Conservation (phyloP, 495 filamentous ascomycete species). For the Penicillium daleae region DNA sequence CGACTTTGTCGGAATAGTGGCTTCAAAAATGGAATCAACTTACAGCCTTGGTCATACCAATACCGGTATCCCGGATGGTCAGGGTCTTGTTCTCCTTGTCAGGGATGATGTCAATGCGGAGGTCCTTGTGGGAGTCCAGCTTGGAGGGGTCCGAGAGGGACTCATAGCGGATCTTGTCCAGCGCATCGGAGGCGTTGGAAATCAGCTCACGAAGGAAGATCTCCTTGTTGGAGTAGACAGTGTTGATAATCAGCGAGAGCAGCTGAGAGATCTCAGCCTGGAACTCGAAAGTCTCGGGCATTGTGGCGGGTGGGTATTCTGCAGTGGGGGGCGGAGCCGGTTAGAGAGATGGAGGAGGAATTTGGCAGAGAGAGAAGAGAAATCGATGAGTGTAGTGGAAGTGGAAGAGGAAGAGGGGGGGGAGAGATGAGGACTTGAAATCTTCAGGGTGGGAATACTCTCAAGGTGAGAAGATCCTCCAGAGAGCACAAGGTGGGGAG, state of each 20-base stretch:
- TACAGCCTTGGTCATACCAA: conserved; percentile 99
- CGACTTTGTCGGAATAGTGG: not conserved
- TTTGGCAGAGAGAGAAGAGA: not conserved
- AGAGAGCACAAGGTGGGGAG: conserved; percentile 17
- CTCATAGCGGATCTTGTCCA: conserved; percentile 99
- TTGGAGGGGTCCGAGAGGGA: conserved; percentile 94
- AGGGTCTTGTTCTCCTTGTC: conserved; percentile 96
- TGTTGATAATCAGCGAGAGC: conserved; percentile 99
- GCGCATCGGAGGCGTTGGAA: conserved; percentile 96
- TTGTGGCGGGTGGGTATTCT: conserved; percentile 54
- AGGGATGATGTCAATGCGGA: conserved; percentile 97
- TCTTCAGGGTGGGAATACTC: not conserved
- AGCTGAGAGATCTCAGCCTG: conserved; percentile 99
- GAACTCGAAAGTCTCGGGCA: conserved; percentile 98
- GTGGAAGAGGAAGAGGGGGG: not conserved
- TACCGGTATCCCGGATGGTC: conserved; percentile 95
- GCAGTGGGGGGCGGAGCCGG: not conserved
- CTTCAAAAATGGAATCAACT: conserved; percentile 43
- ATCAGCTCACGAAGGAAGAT: conserved; percentile 98
- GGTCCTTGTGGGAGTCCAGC: conserved; percentile 94
- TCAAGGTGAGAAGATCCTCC: not conserved
- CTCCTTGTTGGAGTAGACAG: conserved; percentile 99
- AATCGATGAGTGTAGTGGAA: too few relatives aligned
- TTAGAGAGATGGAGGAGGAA: conserved; percentile 10
- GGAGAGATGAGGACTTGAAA: not conserved